Conservation (phyloP, 2,329 filamentous ascomycete genomes). For the Aspergillus sp. region DNA sequence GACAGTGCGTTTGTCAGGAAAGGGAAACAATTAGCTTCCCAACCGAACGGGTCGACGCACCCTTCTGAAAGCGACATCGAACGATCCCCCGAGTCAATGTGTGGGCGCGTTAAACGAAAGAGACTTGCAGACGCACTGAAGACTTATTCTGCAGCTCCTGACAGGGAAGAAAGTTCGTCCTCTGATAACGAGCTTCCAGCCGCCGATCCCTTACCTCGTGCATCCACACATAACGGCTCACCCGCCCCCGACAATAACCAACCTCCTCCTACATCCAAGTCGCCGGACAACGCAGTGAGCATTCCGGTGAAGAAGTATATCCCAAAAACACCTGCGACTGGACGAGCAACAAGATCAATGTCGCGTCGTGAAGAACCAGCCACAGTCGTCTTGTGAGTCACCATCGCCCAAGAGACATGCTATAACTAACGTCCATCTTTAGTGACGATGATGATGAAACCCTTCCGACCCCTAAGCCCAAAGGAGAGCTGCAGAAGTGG, state of each 20-base stretch:
- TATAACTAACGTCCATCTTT: neutral
- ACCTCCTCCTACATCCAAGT: constrained; percentile 5
- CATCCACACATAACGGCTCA: neutral
- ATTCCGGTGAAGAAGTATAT: constrained; percentile 31
- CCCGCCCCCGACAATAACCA: neutral
- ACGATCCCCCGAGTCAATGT: constrained; percentile 4
- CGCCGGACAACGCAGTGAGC: constrained; percentile 11
- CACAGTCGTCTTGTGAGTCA: constrained; percentile 20
- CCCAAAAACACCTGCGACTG: constrained; percentile 2
- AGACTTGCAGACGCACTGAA: constrained; percentile 32
- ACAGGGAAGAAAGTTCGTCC: constrained; percentile 1
- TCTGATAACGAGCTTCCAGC: constrained; percentile 2
- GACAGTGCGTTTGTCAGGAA: constrained; percentile 25
- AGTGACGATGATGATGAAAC: constrained; percentile 16
- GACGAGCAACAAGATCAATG: constrained; percentile 32
- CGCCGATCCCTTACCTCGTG: constrained; percentile 4
- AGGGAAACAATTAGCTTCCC: neutral
- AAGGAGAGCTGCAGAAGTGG: constrained; percentile 21
- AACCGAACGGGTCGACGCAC: constrained; percentile 14
- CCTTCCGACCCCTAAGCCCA: constrained; percentile 5
- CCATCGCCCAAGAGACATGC: neutral
- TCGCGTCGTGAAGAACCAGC: constrained; percentile 17
- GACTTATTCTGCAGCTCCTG: constrained; percentile 15
- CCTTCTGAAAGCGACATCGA: constrained; percentile 8
- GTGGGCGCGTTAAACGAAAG: constrained; percentile 20